phyloP scores from a whole-genome alignment of 257 asterid genomes.

The Solanum pimpinellifolium region DNA sequence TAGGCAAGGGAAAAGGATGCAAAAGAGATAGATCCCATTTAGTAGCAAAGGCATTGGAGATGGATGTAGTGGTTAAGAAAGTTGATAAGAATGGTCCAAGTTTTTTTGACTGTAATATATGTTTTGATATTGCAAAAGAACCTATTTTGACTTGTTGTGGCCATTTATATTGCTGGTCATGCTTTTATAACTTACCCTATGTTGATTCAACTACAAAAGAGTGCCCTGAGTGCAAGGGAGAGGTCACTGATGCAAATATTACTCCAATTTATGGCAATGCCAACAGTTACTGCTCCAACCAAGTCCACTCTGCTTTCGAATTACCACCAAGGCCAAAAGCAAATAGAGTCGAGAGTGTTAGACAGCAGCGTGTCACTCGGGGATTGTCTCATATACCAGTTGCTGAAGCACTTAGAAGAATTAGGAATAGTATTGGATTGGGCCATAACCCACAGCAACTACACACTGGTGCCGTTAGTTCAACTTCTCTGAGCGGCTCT shows the following conservation, averaged over 20 bases:
- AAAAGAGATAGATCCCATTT: neutral
- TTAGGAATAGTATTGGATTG: neutral
- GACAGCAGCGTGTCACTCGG: constrained; percentile 19
- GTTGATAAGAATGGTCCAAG: neutral
- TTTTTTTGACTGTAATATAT: constrained; percentile 35
- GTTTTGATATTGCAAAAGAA: constrained; percentile 27
- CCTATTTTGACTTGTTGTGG: constrained; percentile 49
- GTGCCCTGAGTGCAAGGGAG: constrained; percentile 46
- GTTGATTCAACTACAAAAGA: constrained; percentile 31
- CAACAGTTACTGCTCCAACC: neutral
- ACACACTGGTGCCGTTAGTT: constrained; percentile 2
- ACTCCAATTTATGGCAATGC: constrained; percentile 35
- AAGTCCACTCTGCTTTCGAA: constrained; percentile 10
- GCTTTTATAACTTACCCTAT: constrained; percentile 37
- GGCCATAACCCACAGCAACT: neutral
- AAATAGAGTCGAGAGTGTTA: constrained; percentile 28
- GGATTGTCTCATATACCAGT: neutral
- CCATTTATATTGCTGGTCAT: constrained; percentile 44
- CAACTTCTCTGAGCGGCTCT: constrained; percentile 2
- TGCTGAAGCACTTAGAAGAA: neutral
- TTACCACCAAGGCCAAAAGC: constrained; percentile 50
- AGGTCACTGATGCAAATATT: constrained; percentile 25
- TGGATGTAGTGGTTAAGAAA: neutral
- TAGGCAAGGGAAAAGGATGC: neutral
- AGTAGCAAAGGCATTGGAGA: neutral